Evolutionary conservation across 106 monocot species (phyloP).

Genomic region (Apostasia ramifera): DNA sequence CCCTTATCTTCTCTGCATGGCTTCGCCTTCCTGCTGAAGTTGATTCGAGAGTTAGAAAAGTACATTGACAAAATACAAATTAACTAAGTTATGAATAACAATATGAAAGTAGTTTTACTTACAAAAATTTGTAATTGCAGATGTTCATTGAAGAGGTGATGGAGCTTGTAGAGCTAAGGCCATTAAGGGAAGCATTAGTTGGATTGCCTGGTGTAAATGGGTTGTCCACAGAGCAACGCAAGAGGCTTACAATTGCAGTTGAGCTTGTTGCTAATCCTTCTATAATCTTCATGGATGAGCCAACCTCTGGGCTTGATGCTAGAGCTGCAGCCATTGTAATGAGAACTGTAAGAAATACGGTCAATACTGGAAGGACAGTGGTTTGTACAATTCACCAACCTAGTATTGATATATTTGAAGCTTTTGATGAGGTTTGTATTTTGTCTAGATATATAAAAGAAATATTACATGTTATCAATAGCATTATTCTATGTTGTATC

Average conservation of each 20-base stretch:
- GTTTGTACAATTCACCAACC: conserved; percentile 29
- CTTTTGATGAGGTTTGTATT: conserved; percentile 21
- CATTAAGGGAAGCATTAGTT: conserved; percentile 24
- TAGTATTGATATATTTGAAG: conserved; percentile 24
- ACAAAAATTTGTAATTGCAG: conserved; percentile 2
- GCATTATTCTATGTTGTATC: background rate
- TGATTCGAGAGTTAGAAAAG: conserved; percentile 29
- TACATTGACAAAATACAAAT: conserved; percentile 1
- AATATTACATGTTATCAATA: background rate
- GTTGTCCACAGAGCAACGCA: conserved; percentile 50
- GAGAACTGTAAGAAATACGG: conserved; percentile 37
- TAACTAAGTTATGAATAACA: background rate
- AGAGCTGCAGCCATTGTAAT: conserved; percentile 56
- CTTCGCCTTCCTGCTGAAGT: conserved; percentile 30
- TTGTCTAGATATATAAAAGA: background rate
- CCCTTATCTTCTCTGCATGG: conserved; percentile 37
- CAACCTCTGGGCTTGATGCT: conserved; percentile 50
- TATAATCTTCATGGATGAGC: conserved; percentile 29
- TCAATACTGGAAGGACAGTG: conserved; percentile 16
- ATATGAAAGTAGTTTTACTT: background rate
- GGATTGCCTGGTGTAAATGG: conserved; percentile 49
- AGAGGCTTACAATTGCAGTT: conserved; percentile 48
- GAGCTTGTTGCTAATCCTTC: conserved; percentile 32
- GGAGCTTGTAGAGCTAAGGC: conserved; percentile 24
- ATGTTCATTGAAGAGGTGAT: conserved; percentile 29